Conservation (phyloP, 2,329 filamentous ascomycete genomes). For the Curvularia lunata region DNA sequence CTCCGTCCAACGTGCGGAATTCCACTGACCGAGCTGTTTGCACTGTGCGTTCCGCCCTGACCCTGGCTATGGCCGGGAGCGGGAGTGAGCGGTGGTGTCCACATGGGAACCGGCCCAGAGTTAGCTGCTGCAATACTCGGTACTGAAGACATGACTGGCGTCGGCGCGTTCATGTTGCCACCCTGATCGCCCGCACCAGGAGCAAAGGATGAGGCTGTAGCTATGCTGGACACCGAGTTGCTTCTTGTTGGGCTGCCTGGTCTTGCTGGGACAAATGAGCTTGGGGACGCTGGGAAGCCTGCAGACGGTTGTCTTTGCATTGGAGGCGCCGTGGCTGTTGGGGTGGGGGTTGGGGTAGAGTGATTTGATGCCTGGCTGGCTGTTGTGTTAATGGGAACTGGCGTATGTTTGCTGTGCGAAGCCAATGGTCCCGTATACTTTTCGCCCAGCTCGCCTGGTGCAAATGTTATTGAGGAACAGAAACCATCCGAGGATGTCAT, state of each 20-base stretch:
- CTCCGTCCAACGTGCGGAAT: conserved; percentile 52
- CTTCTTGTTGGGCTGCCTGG: conserved; percentile 81
- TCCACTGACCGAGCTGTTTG: conserved; percentile 59
- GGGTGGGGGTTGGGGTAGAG: conserved; percentile 73
- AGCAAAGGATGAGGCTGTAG: conserved; percentile 65
- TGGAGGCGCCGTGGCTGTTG: conserved; percentile 62
- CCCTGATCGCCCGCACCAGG: conserved; percentile 42
- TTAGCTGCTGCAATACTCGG: conserved; percentile 78
- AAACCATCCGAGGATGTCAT: conserved; percentile 99
- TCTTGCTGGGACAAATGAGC: conserved; percentile 61
- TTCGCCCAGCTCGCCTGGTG: conserved; percentile 82
- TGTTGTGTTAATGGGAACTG: conserved; percentile 52
- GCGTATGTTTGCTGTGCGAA: conserved; percentile 35
- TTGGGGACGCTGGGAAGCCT: conserved; percentile 63
- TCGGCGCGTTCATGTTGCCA: conserved; percentile 71
- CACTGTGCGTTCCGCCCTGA: conserved; percentile 56
- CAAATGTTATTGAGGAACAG: conserved; percentile 88
- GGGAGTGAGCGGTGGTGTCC: conserved; percentile 90
- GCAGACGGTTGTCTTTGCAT: conserved; percentile 59
- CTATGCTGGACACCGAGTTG: conserved; percentile 82
- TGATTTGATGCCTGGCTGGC: conserved; percentile 60
- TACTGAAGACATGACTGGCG: conserved; percentile 77
- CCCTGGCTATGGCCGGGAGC: conserved; percentile 51
- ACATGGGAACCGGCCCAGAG: conserved; percentile 71
- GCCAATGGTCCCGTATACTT: conserved; percentile 72